Percentiles rank a stretch among this genome's conserved stretches.
These are phyloP conservation scores for Eremothecium coryli DNA, from an alignment of 1,139 yeast species.

Conservation along the genomic window DNA sequence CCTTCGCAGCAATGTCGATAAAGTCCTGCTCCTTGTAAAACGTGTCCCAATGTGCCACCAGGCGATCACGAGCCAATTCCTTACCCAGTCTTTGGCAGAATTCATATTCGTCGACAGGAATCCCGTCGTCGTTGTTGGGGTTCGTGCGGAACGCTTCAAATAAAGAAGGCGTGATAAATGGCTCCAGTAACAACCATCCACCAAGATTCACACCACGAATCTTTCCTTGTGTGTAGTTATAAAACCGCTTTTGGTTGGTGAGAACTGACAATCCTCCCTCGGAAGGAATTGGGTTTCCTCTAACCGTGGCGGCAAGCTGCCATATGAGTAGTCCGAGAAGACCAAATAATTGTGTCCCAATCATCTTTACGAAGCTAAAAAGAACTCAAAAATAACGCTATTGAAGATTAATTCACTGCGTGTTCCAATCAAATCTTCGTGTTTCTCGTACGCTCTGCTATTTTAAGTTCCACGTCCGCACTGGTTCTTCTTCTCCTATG, in stretches of 20 bases:
- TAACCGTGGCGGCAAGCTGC: neutral
- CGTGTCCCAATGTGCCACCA: constrained; percentile 66
- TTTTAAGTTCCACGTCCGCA: no score
- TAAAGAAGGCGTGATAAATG: constrained; percentile 76
- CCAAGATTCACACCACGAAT: constrained; percentile 80
- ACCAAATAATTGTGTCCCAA: no score
- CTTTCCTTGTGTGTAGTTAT: constrained; percentile 25
- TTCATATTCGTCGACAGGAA: constrained; percentile 83
- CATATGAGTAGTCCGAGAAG: no score
- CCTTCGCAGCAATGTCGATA: constrained; percentile 47
- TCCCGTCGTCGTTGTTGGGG: constrained; percentile 29
- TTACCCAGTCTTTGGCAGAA: constrained; percentile 56
- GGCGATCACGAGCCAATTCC: constrained; percentile 42
- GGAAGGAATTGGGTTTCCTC: constrained; percentile 16
- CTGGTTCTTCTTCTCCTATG: no score
- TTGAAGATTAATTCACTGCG: no score
- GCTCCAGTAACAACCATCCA: constrained; percentile 88
- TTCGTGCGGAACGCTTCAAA: constrained; percentile 41
- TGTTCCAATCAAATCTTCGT: no score
- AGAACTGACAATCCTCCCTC: constrained; percentile 18
- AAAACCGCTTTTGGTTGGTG: constrained; percentile 19
- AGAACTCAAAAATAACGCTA: no score
- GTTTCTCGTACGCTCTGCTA: no score
- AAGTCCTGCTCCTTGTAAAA: constrained; percentile 77
- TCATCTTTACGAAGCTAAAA: no score